phyloP scores from a whole-genome alignment of 208 protist species.

The Trypanosoma cruzi region DNA sequence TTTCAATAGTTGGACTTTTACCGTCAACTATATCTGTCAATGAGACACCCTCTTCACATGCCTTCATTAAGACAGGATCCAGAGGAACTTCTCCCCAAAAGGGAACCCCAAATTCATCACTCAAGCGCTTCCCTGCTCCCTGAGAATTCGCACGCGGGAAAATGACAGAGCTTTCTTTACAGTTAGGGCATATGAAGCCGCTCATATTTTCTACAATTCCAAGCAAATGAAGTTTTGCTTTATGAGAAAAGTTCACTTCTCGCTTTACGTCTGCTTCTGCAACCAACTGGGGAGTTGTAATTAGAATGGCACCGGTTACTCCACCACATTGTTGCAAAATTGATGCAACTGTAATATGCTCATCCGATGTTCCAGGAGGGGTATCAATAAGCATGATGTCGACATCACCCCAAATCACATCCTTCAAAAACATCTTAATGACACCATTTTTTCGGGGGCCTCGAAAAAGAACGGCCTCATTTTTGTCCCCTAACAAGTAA shows the following conservation, averaged over 20 bases:
- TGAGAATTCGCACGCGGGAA: constrained; percentile 74
- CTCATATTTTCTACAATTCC: constrained; percentile 99
- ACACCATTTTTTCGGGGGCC: constrained; percentile 98
- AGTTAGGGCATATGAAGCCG: constrained; percentile 97
- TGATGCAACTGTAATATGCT: constrained; percentile 97
- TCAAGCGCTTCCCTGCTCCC: constrained; percentile 77
- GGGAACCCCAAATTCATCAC: constrained; percentile 80
- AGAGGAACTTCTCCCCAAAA: constrained; percentile 89
- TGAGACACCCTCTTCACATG: constrained; percentile 88
- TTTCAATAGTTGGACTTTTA: constrained; percentile 50
- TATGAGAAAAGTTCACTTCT: constrained; percentile 99
- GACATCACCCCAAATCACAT: constrained; percentile 98
- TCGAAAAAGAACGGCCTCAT: constrained; percentile 99
- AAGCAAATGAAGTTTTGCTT: constrained; percentile 95
- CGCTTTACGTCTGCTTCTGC: constrained; percentile 97
- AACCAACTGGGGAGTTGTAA: constrained; percentile 99
- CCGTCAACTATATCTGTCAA: constrained; percentile 49
- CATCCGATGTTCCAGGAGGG: constrained; percentile 99
- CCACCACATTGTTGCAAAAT: constrained; percentile 90
- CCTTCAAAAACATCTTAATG: constrained; percentile 99
- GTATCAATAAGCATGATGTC: constrained; percentile 99
- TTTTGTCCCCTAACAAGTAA: constrained; percentile 96
- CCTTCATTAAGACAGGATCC: constrained; percentile 91
- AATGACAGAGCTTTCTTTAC: constrained; percentile 90
- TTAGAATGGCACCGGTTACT: constrained; percentile 92